These are phyloP conservation scores for Stephania japonica DNA, from an alignment of 164 flowering plant species.

Conservation along the genomic window DNA sequence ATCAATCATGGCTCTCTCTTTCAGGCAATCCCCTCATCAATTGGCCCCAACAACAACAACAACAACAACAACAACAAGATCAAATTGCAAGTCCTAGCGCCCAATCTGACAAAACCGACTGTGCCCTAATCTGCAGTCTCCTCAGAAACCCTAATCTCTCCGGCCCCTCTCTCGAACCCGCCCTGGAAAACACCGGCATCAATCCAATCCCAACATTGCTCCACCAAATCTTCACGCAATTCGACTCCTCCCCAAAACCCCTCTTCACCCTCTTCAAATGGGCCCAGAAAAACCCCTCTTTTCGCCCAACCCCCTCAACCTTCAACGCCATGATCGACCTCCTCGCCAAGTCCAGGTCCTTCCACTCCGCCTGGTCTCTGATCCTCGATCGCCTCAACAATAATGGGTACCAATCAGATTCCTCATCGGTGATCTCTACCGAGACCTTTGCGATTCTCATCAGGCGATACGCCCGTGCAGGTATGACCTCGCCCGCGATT, in stretches of 20 bases:
- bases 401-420: constrained; percentile 7
- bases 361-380: constrained; percentile 63
- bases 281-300: constrained; percentile 54
- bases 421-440: constrained; percentile 26
- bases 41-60: constrained; percentile 11
- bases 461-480: constrained; percentile 64
- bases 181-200: constrained; percentile 38
- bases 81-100: constrained; percentile 18
- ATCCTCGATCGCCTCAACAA: constrained; percentile 29
- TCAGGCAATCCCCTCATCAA: constrained; percentile 21
- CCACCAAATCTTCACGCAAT: constrained; percentile 33
- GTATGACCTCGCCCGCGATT: constrained; percentile 48
- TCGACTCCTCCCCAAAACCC: constrained; percentile 58
- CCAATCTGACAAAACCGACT: constrained; percentile 18
- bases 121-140: constrained; percentile 28
- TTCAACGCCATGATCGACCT: constrained; percentile 50
- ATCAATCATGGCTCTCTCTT: constrained; percentile 16
- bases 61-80: neutral
- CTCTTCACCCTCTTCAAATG: constrained; percentile 42
- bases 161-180: constrained; percentile 37
- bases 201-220: constrained; percentile 30
- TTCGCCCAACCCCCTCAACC: constrained; percentile 24
- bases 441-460: constrained; percentile 48
- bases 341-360: constrained; percentile 50
- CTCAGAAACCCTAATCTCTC: constrained; percentile 30